These are phyloP conservation scores for Blastobotrys aristatus DNA, from an alignment of 1,139 yeast species.

Conservation along the genomic window DNA sequence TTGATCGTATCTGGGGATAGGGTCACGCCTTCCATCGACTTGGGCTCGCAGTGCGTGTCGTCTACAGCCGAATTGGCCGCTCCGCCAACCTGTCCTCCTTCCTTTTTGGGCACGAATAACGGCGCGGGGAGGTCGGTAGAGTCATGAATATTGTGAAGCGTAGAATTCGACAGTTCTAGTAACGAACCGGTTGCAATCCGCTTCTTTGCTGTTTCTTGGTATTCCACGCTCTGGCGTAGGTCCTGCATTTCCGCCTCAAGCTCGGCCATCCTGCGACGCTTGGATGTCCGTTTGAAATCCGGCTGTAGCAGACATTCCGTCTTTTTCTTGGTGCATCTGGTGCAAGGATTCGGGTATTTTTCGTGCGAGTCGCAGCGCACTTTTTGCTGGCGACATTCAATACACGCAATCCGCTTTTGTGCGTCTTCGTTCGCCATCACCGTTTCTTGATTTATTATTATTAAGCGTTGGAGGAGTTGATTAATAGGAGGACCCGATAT, in stretches of 20 bases:
- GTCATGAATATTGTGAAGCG: slow-evolving; percentile 6
- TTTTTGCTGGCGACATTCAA: slow-evolving; percentile 94
- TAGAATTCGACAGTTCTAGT: slow-evolving; percentile 18
- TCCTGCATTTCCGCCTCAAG: slow-evolving; percentile 75
- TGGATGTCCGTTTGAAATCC: slow-evolving; percentile 83
- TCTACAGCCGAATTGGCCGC: slow-evolving; percentile 12
- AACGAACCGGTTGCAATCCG: slow-evolving; percentile 17
- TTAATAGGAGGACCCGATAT: no score
- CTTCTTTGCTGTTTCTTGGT: slow-evolving; percentile 19
- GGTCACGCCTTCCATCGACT: slow-evolving; percentile 61
- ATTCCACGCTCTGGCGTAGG: slow-evolving; percentile 54
- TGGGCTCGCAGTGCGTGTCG: slow-evolving; percentile 49
- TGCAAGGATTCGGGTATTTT: slow-evolving; percentile 72
- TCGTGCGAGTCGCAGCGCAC: slow-evolving; percentile 83
- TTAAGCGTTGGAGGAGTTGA: no score
- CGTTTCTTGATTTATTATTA: no score
- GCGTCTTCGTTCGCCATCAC: no score
- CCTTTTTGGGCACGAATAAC: slow-evolving; percentile 15
- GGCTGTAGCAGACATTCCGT: slow-evolving; percentile 67
- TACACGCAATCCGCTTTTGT: slow-evolving; percentile 80
- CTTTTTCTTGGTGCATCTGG: slow-evolving; percentile 68
- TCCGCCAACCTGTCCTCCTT: slow-evolving; percentile 3
- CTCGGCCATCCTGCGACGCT: slow-evolving; percentile 69
- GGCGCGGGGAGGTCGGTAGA: slow-evolving; percentile 22
- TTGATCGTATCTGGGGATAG: slow-evolving; percentile 57